Conservation (phyloP, 106 monocot genomes). For the Narthecium ossifragum region DNA sequence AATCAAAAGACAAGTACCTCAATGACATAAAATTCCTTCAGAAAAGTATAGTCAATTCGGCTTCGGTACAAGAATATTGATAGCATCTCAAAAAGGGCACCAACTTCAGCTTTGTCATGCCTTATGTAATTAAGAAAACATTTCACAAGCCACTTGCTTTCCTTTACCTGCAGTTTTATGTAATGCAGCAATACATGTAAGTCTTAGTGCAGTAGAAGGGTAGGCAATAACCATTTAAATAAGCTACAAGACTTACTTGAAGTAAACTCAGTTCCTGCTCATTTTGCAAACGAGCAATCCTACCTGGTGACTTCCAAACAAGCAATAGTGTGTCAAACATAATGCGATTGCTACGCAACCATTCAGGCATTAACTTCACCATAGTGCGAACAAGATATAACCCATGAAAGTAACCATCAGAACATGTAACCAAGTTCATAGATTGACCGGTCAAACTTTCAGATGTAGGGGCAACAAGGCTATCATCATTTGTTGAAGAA, state of each 20-base stretch:
- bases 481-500: constrained; percentile 53
- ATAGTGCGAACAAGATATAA: constrained; percentile 70
- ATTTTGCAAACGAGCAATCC: constrained; percentile 76
- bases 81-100: constrained; percentile 92
- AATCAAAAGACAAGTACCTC: constrained; percentile 44
- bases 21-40: constrained; percentile 89
- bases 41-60: constrained; percentile 92
- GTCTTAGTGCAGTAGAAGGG: no score
- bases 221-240: not conserved
- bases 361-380: constrained; percentile 93
- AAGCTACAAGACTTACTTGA: constrained; percentile 37
- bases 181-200: constrained; percentile 5
- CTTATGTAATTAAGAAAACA: constrained; percentile 92
- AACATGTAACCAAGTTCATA: constrained; percentile 23
- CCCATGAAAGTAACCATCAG: constrained; percentile 95
- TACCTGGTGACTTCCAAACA: constrained; percentile 88
- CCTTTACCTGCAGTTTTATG: constrained; percentile 70
- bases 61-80: constrained; percentile 87
- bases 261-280: constrained; percentile 85
- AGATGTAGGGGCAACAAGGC: constrained; percentile 22
- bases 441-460: constrained; percentile 32
- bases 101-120: constrained; percentile 88
- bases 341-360: constrained; percentile 73
- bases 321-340: constrained; percentile 80
- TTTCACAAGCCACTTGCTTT: constrained; percentile 97